phyloP scores from a whole-genome alignment of 108 stramenopile genomes.

The Conticribra guillardii region DNA sequence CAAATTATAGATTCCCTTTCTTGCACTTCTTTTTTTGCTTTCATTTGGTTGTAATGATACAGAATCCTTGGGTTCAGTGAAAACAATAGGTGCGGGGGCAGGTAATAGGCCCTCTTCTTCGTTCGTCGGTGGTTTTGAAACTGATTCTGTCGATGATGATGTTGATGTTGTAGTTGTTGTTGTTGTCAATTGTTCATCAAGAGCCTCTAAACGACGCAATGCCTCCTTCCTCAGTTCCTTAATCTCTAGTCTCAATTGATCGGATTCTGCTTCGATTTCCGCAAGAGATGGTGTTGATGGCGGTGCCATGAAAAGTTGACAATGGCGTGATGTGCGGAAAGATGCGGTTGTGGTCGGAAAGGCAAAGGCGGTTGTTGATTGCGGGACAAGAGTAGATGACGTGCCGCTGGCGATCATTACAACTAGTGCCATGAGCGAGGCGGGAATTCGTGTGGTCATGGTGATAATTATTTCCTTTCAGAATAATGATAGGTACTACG shows the following conservation, averaged over 20 bases:
- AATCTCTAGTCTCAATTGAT: constrained; percentile 60
- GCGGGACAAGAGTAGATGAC: too few relatives aligned
- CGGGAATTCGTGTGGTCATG: too few relatives aligned
- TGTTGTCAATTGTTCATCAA: constrained; percentile 50
- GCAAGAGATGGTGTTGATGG: constrained; percentile 24
- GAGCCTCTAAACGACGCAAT: constrained; percentile 50
- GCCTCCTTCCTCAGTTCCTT: constrained; percentile 70
- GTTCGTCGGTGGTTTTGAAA: constrained; percentile 10
- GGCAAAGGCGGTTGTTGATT: too few relatives aligned
- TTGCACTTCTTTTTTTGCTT: constrained; percentile 9
- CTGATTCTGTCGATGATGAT: not conserved
- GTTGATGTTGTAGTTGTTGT: not conserved
- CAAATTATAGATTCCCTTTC: constrained; percentile 23
- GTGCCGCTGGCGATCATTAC: too few relatives aligned
- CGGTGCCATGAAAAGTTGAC: constrained; percentile 3
- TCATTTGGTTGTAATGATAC: not conserved
- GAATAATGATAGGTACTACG: too few relatives aligned
- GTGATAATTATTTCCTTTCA: too few relatives aligned
- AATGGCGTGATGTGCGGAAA: not conserved
- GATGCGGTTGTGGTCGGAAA: not conserved
- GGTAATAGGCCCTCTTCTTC: constrained; percentile 25
- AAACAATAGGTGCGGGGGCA: constrained; percentile 23
- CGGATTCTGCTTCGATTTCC: constrained; percentile 49
- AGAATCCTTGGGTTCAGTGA: not conserved
- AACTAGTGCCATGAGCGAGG: too few relatives aligned